phyloP scores from a whole-genome alignment of 2,329 filamentous ascomycete species.

The Colletotrichum orchidophilum region DNA sequence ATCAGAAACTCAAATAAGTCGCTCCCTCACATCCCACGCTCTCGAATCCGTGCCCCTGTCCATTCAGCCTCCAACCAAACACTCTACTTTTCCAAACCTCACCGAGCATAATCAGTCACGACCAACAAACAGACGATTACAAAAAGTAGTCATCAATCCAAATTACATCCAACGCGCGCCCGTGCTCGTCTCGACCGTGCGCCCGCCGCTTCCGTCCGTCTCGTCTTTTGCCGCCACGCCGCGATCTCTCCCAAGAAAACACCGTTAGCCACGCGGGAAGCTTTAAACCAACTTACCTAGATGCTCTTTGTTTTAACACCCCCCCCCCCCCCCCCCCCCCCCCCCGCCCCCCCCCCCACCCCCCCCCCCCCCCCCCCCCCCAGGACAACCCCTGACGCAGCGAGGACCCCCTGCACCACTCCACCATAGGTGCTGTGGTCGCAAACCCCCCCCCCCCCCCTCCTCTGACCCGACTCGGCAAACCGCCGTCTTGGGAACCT shows the following conservation, averaged over 20 bases:
- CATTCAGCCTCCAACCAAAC: neutral
- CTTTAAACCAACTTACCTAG: neutral
- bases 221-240: neutral
- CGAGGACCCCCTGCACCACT: neutral
- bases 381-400: too few relatives aligned
- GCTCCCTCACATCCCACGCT: neutral
- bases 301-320: neutral
- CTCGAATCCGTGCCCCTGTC: neutral
- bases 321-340: neutral
- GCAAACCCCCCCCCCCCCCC: neutral
- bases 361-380: neutral
- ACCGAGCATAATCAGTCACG: neutral
- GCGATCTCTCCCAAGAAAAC: neutral
- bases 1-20: neutral
- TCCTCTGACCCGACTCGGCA: neutral
- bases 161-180: neutral
- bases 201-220: neutral
- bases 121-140: neutral
- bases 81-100: neutral
- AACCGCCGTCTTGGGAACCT: constrained; percentile 4
- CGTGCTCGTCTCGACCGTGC: neutral
- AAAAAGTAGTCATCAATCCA: neutral
- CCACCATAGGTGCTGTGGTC: too few relatives aligned
- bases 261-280: neutral
- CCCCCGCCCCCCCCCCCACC: neutral